A percentile compares a stretch with the other conserved stretches of the same genome.
phyloP scores from a whole-genome alignment of 2,329 filamentous ascomycete species.

The Xylariales sp. region DNA sequence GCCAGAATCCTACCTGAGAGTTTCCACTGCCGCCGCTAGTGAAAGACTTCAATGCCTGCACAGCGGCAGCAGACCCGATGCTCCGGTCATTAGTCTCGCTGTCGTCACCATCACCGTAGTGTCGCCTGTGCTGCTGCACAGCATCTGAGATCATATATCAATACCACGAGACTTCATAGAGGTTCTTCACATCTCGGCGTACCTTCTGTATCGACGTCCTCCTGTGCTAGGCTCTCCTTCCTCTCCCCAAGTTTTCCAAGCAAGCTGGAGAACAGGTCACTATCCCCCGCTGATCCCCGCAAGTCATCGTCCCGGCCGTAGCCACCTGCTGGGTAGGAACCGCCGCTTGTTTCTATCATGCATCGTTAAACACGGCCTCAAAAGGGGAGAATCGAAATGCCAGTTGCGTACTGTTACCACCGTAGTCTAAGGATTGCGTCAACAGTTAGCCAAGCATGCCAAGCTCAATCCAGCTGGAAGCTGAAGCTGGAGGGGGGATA shows the following conservation, averaged over 20 bases:
- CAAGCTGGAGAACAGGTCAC: constrained; percentile 45
- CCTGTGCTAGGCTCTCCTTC: constrained; percentile 41
- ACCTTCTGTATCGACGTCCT: constrained; percentile 48
- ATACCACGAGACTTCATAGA: neutral
- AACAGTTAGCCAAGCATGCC: neutral
- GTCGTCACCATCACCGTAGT: constrained; percentile 55
- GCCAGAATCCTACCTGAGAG: too few species aligned
- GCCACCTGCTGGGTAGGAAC: constrained; percentile 27
- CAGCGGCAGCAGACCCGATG: constrained; percentile 70
- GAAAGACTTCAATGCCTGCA: constrained; percentile 81
- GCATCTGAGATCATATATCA: constrained; percentile 44
- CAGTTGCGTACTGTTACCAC: neutral
- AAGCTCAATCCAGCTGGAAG: neutral
- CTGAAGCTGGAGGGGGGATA: neutral
- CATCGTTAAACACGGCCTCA: neutral
- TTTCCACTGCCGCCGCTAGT: constrained; percentile 47
- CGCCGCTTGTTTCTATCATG: constrained; percentile 22
- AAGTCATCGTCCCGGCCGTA: constrained; percentile 42
- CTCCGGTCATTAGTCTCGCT: constrained; percentile 43
- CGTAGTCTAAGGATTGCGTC: constrained; percentile 2
- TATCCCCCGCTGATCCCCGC: constrained; percentile 41
- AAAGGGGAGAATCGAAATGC: neutral
- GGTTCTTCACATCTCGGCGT: constrained; percentile 6
- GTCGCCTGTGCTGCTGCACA: constrained; percentile 69
- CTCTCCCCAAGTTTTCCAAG: constrained; percentile 44